Base-by-base conservation (phyloP, 305 asterid species). In the Caryopteris hybrid region DNA sequence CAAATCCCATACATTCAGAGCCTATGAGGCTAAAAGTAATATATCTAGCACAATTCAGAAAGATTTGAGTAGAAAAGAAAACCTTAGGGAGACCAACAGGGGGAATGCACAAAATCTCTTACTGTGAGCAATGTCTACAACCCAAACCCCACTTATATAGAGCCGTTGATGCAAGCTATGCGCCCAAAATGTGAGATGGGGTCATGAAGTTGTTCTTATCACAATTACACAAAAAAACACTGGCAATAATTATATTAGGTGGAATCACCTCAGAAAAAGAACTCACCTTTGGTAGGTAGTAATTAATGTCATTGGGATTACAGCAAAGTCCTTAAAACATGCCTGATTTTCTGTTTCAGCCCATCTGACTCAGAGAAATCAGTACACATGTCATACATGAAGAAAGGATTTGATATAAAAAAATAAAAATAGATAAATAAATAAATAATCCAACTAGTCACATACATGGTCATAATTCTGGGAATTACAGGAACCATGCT, bases 281-380 rank as follows among this genome's bases (percentile, higher is more conserved):
- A 73, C 72, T 64, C 68, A 77, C 61, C 66, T 74, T 71, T 81
- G 73, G 83, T 66, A 76, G 79, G 85, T 80, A 43, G 76, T 33
- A 76, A 73, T 77, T 61, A 81, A 79, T 76, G 73, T 62, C 45
- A 52, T 8, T 25, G 29, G 71, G 76, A 70, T 69, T 76, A 70
- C 61, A 55, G 61, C 47, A 78, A 68, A 64, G 48, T 36, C 73
- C 73, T 29, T 50, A 46, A 53, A 60, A 71, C 25, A 33, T 72
- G 73, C 73, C 50, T 45, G 43, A 42, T 23, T 70, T 72, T 67
- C 7, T 34, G 10, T 48, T 70, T 33, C 61, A 58, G 71, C 62
- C 54, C 34, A 54, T 31, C 48, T 14, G 68, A 6, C 68, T 21
- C 51, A 27, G 61, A 14, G 48, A 61, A 68, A 70, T 52, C 23